phyloP scores from a whole-genome alignment of 768 basidiomycete species.

The Pleurotus cornucopiae region DNA sequence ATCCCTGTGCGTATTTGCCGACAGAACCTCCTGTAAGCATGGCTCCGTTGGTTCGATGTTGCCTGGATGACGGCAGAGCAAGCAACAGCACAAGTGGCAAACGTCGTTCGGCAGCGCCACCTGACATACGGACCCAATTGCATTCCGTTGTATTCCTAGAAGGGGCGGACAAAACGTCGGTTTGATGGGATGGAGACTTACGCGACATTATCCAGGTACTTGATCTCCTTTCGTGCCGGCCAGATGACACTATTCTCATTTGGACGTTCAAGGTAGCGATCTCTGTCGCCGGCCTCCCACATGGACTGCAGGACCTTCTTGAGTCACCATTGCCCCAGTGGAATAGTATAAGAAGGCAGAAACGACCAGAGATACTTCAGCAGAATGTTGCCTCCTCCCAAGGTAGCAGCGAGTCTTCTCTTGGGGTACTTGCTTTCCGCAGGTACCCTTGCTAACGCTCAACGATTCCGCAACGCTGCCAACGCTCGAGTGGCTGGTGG shows the following conservation, averaged over 20 bases:
- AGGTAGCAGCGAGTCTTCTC: background rate
- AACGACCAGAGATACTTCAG: background rate
- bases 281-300: background rate
- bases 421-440: background rate
- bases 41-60: no score
- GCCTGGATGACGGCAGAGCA: no score
- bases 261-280: no score
- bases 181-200: background rate
- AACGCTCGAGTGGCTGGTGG: background rate
- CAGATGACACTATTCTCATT: no score
- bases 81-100: no score
- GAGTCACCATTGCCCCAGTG: background rate
- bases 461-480: slow-evolving; percentile 1
- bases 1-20: no score
- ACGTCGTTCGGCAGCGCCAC: no score
- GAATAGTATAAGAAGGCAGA: background rate
- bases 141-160: no score
- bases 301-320: background rate
- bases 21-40: no score
- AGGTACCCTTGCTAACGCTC: background rate
- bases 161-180: no score
- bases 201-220: background rate
- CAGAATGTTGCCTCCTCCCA: background rate
- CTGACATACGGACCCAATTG: no score
- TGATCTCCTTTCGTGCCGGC: background rate